Base-by-base conservation (phyloP, 1,139 yeast species). In the Kazachstania sp. region DNA sequence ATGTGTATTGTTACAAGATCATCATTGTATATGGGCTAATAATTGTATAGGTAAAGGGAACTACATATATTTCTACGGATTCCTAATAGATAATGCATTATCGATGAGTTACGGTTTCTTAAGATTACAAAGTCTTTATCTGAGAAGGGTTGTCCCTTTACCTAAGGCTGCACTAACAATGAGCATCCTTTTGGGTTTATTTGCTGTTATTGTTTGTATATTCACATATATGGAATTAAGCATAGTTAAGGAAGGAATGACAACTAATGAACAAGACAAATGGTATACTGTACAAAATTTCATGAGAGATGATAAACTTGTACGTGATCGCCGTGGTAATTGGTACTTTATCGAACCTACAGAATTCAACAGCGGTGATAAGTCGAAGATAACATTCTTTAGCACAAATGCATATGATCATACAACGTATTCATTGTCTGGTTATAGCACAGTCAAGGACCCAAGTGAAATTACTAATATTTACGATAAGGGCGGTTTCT, bases 11-110 rank as follows among this genome's bases (percentile, higher is more conserved):
- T 61, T 83, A 51, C 79, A 75, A 56, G 98, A 92, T 63, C 98
- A 92, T 62, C 97, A 92, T 66, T 92, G 98, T 61, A 67, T 87
- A n/a, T 92, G 97, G 96, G 69, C 90, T 49, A 90, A 90, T 67
- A 88, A 86, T 60, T 92, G 97, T 65, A 77, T 92, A 31, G 97
- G 97, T 0, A 74, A 74, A 57, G 72, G 77, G 45, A 92, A 92
- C 60, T 85, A 79, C 65, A 70, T 76, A 41, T 86, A 81, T 75
- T 92, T 92, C 60, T 57, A 85, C 45, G 52, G 68, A 8, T 90
- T 83, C 58, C 66, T 92, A 41, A 35, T 73, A 0, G 68, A 80
- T 34, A 83, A 86, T 52, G 63, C 75, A 36, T 63, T 74, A 13
- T 34, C 37, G 39, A 68, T 87, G 51, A 56, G 68, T 1, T 85